phyloP scores from a whole-genome alignment of 2,329 filamentous ascomycete species.

The Colletotrichum tamarilloi region DNA sequence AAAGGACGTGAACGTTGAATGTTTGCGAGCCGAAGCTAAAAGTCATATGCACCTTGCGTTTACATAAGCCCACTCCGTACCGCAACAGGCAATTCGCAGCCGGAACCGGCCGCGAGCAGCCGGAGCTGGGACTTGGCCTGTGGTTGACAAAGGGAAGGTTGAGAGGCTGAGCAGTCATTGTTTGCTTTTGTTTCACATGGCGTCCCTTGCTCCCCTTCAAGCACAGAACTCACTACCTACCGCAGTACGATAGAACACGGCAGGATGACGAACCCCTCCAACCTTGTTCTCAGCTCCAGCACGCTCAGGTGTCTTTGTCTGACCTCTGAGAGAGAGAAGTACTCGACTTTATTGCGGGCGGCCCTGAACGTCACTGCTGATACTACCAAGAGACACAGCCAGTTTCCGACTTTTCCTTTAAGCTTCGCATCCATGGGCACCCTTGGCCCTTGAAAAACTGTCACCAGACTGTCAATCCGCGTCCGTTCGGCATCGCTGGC shows the following conservation, averaged over 20 bases:
- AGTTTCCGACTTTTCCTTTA: constrained; percentile 25
- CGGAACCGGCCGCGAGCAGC: not conserved
- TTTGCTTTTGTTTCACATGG: constrained; percentile 15
- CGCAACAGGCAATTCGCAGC: not conserved
- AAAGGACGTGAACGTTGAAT: too few relatives aligned
- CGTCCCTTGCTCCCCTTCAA: not conserved
- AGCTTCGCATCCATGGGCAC: constrained; percentile 4
- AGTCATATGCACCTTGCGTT: not conserved
- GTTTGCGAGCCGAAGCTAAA: not conserved
- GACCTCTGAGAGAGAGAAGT: not conserved
- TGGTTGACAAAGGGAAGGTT: too few relatives aligned
- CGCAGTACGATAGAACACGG: not conserved
- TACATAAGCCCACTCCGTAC: not conserved
- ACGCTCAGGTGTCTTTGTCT: not conserved
- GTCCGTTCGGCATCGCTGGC: constrained; percentile 14
- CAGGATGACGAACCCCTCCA: not conserved
- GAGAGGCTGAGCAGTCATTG: too few relatives aligned
- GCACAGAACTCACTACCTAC: not conserved
- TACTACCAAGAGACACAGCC: constrained; percentile 24
- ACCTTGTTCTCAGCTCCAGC: not conserved
- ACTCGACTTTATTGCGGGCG: not conserved
- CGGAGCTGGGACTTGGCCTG: not conserved
- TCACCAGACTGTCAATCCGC: constrained; percentile 17
- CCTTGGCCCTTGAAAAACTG: not conserved
- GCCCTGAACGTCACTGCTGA: constrained; percentile 3